phyloP scores from a whole-genome alignment of 495 filamentous ascomycete genomes.

The Penicillium egyptiacum region DNA sequence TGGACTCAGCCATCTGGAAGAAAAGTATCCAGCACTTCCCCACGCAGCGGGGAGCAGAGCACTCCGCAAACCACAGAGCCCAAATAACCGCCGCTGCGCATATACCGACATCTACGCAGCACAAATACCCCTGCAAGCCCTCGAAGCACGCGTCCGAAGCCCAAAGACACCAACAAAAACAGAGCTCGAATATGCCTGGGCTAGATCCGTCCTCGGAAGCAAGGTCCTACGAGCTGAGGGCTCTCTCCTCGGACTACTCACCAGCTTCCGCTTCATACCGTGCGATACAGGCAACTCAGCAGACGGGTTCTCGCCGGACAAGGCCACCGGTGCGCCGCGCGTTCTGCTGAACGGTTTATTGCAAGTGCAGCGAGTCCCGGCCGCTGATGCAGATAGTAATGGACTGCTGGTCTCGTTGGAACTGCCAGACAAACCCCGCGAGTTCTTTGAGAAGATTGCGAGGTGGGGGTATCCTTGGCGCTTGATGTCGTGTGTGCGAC shows the following conservation, averaged over 20 bases:
- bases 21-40: slow-evolving; percentile 30
- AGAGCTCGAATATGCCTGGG: slow-evolving; percentile 32
- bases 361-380: slow-evolving; percentile 19
- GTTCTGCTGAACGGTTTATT: slow-evolving; percentile 25
- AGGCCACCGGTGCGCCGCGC: slow-evolving; percentile 12
- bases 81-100: slow-evolving; percentile 25
- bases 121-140: slow-evolving; percentile 23
- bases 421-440: slow-evolving; percentile 22
- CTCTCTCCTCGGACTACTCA: slow-evolving; percentile 24
- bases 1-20: slow-evolving; percentile 30
- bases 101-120: slow-evolving; percentile 38
- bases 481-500: slow-evolving; percentile 34
- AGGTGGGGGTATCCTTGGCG: slow-evolving; percentile 40
- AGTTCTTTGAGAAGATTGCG: slow-evolving; percentile 34
- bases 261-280: slow-evolving; percentile 7
- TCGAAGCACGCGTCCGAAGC: slow-evolving; percentile 9
- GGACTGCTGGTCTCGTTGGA: slow-evolving; percentile 31
- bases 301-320: slow-evolving; percentile 12
- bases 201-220: slow-evolving; percentile 23
- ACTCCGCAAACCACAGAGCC: slow-evolving; percentile 17
- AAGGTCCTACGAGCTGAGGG: slow-evolving; percentile 25
- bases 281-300: slow-evolving; percentile 25
- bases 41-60: slow-evolving; percentile 20
- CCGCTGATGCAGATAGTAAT: slow-evolving; percentile 11
- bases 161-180: slow-evolving; percentile 3